Conservation (phyloP, 1,139 yeast species). For the Saccharomycopsis hybrid region DNA sequence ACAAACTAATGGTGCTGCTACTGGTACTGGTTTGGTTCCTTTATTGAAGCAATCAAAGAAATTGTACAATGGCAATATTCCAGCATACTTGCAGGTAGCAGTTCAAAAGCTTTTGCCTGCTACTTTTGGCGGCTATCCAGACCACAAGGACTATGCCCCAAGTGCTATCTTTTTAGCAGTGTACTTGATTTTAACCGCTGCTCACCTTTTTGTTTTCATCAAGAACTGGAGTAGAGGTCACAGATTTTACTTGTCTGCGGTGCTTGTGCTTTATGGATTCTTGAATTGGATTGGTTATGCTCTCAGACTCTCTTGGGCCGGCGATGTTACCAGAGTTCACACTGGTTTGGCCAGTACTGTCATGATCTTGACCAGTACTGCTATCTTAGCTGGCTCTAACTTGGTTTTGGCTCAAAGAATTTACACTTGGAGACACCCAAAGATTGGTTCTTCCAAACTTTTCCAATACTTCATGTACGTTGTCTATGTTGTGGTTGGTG, state of each 20-base stretch:
- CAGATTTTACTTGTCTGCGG: slow-evolving; percentile 51
- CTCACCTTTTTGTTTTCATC: slow-evolving; percentile 45
- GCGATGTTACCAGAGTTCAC: slow-evolving; percentile 38
- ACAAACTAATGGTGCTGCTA: slow-evolving; percentile 18
- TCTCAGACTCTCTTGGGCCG: slow-evolving; percentile 54
- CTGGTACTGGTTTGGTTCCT: slow-evolving; percentile 21
- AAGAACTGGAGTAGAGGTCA: slow-evolving; percentile 56
- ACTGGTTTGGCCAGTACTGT: slow-evolving; percentile 58
- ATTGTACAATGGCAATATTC: slow-evolving; percentile 16
- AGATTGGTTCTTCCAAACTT: slow-evolving; percentile 51
- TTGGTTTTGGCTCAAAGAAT: slow-evolving; percentile 69
- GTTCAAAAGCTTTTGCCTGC: slow-evolving; percentile 35
- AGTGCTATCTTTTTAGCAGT: slow-evolving; percentile 51
- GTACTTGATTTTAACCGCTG: slow-evolving; percentile 42
- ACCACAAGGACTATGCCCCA: slow-evolving; percentile 49
- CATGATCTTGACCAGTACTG: slow-evolving; percentile 50
- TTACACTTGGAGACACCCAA: slow-evolving; percentile 81
- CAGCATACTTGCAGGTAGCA: slow-evolving; percentile 10
- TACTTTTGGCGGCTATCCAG: slow-evolving; percentile 61
- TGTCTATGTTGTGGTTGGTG: slow-evolving; percentile 49
- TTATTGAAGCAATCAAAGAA: slow-evolving; percentile 12
- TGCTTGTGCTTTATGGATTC: slow-evolving; percentile 47
- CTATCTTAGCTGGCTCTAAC: slow-evolving; percentile 50
- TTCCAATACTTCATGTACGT: slow-evolving; percentile 51
- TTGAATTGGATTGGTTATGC: slow-evolving; percentile 56